phyloP scores from a whole-genome alignment of 805 yeast species.

The Nakazawaea wyomingensis region DNA sequence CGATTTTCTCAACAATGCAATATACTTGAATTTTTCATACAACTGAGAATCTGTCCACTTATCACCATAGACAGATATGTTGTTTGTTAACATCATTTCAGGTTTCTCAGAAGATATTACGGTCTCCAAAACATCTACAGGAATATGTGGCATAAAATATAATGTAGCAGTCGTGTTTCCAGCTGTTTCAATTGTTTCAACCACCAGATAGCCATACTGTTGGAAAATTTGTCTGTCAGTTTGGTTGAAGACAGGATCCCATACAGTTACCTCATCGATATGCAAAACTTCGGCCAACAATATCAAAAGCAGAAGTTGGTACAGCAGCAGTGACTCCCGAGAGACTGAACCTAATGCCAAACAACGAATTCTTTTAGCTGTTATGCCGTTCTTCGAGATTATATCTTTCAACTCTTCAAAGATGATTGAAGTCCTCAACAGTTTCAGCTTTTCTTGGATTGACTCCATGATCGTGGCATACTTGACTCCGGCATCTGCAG shows the following conservation, averaged over 20 bases:
- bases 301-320: constrained; percentile 23
- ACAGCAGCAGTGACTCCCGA: constrained; percentile 20
- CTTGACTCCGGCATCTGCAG: background rate
- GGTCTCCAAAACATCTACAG: constrained; percentile 24
- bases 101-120: constrained; percentile 20
- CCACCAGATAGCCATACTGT: constrained; percentile 9
- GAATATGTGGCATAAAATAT: constrained; percentile 31
- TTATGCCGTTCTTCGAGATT: constrained; percentile 8
- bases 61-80: constrained; percentile 22
- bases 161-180: constrained; percentile 8
- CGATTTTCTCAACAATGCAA: constrained; percentile 16
- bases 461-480: background rate
- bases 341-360: constrained; percentile 26
- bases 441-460: constrained; percentile 5
- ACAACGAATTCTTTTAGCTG: constrained; percentile 16
- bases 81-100: constrained; percentile 24
- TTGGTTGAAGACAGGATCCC: constrained; percentile 27
- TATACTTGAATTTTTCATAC: constrained; percentile 23
- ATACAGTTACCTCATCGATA: constrained; percentile 18
- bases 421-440: constrained; percentile 10
- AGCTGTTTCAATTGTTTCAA: constrained; percentile 13
- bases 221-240: constrained; percentile 19
- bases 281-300: constrained; percentile 14
- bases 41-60: constrained; percentile 23
- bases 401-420: constrained; percentile 13